Base-by-base conservation (phyloP, 345 rosid species). In the Raphanus raphanistrum region DNA sequence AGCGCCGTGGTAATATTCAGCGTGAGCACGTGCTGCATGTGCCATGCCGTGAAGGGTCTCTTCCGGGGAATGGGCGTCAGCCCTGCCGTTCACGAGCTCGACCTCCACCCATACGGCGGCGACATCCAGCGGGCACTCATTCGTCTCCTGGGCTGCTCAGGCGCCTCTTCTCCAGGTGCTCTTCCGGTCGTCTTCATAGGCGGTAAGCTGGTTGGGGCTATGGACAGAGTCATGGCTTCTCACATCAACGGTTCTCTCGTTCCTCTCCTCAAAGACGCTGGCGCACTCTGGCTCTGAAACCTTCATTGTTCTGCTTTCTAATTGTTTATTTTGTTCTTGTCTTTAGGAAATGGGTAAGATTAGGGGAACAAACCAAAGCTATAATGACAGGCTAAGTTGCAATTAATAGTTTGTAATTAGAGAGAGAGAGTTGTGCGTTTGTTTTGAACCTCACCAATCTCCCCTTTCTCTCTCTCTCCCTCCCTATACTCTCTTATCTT, bases 121-220 rank as follows among this genome's bases (percentile, higher is more conserved):
- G 98, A 91, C 21, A 82, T 89, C 77, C 92, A 89, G 82, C 77
- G 62, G 58, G 92, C 98, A 12, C 90, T 93, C 50, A 72, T 81
- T 55, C 77, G 90, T 54, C 84, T 93, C 21, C 84, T 87, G 12
- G 88, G 89, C 28, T 72, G 70, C 67, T 88, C 90, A 8, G 76
- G 76, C 64, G 64, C 74, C 16, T 55, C 80, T 8, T 86, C 96
- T n/a, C 79, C 90, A 0, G 72, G 75, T 0, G 86, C 87, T n/a
- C 84, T 91, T 59, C 97, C 98, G 2, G 96, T 90, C n/a, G 98
- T 94, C 8, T 94, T 94, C 84, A 82, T 94, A 5, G 98, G 98
- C 1, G 98, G 98, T 0, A 94, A 90, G 78, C 94, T 94, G 4
- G 91, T 94, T 1, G 98, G 98, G 3, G 84, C 91, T 26, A 94